These are phyloP conservation scores for Colletotrichum melonis DNA, from an alignment of 2,329 filamentous ascomycete species.

Conservation along the genomic window DNA sequence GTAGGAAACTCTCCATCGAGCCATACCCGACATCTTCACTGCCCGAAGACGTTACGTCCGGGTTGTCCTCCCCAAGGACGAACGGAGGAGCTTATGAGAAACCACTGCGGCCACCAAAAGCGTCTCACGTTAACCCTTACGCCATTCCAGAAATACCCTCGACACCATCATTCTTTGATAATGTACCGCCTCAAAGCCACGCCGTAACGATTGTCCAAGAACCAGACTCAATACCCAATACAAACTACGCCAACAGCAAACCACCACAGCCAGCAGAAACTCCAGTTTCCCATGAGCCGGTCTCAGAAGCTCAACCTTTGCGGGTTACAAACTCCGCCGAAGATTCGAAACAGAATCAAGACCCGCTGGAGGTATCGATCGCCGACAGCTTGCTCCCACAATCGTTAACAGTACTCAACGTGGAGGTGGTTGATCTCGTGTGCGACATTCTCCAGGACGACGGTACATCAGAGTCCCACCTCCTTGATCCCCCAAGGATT, in stretches of 20 bases:
- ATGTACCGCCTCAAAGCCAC: conserved; percentile 43
- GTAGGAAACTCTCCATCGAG: conserved; percentile 45
- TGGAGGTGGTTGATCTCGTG: conserved; percentile 69
- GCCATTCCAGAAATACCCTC: conserved; percentile 49
- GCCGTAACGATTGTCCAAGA: conserved; percentile 24
- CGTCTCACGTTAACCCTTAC: conserved; percentile 39
- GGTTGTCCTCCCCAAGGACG: conserved; percentile 45
- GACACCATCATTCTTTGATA: conserved; percentile 52
- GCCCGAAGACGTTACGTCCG: conserved; percentile 45
- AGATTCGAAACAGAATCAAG: conserved; percentile 21
- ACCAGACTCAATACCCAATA: conserved; percentile 17
- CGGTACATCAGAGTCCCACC: conserved; percentile 60
- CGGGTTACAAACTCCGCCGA: not conserved
- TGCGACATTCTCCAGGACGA: conserved; percentile 71
- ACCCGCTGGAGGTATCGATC: conserved; percentile 39
- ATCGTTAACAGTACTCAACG: conserved; percentile 63
- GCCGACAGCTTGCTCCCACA: conserved; percentile 62
- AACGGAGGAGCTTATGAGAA: conserved; percentile 49
- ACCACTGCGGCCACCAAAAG: conserved; percentile 45
- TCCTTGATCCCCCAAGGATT: conserved; percentile 50
- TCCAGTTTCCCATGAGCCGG: not conserved
- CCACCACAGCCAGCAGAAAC: not conserved
- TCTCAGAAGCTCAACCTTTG: not conserved
- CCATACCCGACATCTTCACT: conserved; percentile 40
- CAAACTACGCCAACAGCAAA: not conserved